A percentile compares a stretch with the other conserved stretches of the same genome.
Evolutionary conservation across 208 protist genomes (phyloP).

Genomic region (Crithidia brevicula): DNA sequence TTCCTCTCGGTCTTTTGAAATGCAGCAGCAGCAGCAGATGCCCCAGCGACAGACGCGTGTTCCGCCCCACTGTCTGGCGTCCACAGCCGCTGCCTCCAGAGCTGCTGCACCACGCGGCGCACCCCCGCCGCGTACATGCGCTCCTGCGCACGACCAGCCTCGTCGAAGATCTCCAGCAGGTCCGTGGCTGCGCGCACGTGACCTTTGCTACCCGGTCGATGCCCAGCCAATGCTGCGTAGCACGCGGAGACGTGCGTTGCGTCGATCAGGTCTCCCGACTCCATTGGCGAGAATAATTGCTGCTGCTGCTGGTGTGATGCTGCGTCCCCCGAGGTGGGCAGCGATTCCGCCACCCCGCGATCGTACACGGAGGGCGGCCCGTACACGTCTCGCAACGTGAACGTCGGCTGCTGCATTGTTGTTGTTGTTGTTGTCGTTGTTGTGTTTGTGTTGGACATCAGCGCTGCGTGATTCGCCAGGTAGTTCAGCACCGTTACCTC

Average conservation of each 20-base stretch:
- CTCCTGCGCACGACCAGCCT: conserved; percentile 42
- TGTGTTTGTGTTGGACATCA: conserved; percentile 6
- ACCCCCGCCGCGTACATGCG: conserved; percentile 27
- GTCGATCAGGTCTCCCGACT: neutral
- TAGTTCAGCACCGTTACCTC: conserved; percentile 79
- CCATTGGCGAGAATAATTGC: neutral
- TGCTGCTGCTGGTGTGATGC: neutral
- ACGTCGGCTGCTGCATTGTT: neutral
- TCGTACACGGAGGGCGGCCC: conserved; percentile 34
- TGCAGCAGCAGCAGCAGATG: no score
- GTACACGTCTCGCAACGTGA: conserved; percentile 25
- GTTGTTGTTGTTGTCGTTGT: conserved; percentile 9
- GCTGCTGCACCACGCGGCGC: conserved; percentile 21
- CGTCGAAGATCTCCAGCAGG: conserved; percentile 46
- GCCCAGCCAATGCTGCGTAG: conserved; percentile 16
- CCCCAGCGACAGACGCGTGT: neutral
- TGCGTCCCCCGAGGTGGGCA: neutral
- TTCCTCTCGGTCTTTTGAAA: no score
- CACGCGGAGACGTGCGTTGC: conserved; percentile 10
- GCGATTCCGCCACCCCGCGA: neutral
- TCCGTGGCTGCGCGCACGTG: conserved; percentile 50
- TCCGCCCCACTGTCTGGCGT: neutral
- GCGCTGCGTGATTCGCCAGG: conserved; percentile 40
- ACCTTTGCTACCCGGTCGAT: conserved; percentile 42
- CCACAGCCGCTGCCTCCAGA: conserved; percentile 20